Evolutionary conservation across 352 stramenopile genomes (phyloP).

Genomic region (Globisporangium lucens): DNA sequence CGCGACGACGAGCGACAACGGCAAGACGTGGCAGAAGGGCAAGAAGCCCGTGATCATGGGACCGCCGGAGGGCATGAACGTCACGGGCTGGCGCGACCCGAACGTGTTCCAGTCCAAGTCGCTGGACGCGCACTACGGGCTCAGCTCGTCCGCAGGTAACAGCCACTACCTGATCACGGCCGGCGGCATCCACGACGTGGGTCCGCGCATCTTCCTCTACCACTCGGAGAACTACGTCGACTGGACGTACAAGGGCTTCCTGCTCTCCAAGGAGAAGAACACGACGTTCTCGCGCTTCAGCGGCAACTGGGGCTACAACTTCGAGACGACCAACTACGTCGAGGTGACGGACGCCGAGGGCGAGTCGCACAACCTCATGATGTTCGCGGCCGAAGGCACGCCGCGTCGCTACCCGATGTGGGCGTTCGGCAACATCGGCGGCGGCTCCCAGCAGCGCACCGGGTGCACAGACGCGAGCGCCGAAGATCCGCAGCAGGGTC

Average conservation of each 20-base stretch:
- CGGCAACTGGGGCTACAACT: slow-evolving; percentile 60
- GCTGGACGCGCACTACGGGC: slow-evolving; percentile 29
- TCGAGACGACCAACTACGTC: slow-evolving; percentile 64
- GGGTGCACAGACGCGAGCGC: slow-evolving; percentile 16
- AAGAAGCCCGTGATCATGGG: slow-evolving; percentile 42
- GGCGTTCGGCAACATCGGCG: slow-evolving; percentile 37
- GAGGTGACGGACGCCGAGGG: slow-evolving; percentile 57
- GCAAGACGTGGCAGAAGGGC: slow-evolving; percentile 63
- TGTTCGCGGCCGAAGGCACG: slow-evolving; percentile 53
- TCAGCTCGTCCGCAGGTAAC: slow-evolving; percentile 24
- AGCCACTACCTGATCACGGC: slow-evolving; percentile 63
- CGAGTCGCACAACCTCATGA: slow-evolving; percentile 57
- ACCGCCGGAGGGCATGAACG: slow-evolving; percentile 43
- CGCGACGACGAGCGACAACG: slow-evolving; percentile 51
- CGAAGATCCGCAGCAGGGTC: slow-evolving; percentile 20
- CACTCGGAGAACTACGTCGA: slow-evolving; percentile 55
- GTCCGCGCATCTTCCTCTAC: slow-evolving; percentile 64
- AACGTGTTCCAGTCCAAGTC: slow-evolving; percentile 56
- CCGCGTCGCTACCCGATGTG: slow-evolving; percentile 61
- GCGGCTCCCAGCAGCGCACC: neutral
- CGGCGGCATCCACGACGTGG: slow-evolving; percentile 47
- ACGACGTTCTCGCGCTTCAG: slow-evolving; percentile 60
- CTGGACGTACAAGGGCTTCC: slow-evolving; percentile 65
- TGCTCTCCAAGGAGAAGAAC: slow-evolving; percentile 57
- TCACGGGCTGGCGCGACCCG: slow-evolving; percentile 66